A percentile compares a stretch with the other conserved stretches of the same genome.
phyloP scores from a whole-genome alignment of 768 basidiomycete species.

The Porpolomopsis calyptriformis region DNA sequence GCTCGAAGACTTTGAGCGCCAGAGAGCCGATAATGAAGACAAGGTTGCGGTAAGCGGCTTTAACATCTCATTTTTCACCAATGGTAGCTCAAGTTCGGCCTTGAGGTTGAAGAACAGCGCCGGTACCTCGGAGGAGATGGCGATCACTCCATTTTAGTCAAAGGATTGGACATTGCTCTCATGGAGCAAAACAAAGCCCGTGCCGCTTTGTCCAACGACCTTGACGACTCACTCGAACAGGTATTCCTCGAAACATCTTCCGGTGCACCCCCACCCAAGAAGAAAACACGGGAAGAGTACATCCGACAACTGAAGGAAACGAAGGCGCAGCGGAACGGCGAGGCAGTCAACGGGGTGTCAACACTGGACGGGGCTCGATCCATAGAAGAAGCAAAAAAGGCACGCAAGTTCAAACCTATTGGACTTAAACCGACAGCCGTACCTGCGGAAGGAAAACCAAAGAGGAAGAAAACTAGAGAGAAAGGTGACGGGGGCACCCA shows the following conservation, averaged over 20 bases:
- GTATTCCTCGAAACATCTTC: conserved; percentile 45
- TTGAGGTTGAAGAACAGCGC: conserved; percentile 65
- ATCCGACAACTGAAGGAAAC: conserved; percentile 63
- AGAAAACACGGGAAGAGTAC: conserved; percentile 72
- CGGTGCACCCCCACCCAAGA: conserved; percentile 30
- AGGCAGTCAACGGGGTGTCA: conserved; percentile 5
- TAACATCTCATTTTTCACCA: conserved; percentile 1
- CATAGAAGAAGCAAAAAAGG: conserved; percentile 36
- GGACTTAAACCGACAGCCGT: conserved; percentile 58
- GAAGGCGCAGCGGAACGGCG: conserved; percentile 22
- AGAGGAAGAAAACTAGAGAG: conserved; percentile 38
- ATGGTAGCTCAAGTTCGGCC: background rate
- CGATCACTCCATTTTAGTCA: conserved; percentile 78
- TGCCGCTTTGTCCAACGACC: conserved; percentile 42
- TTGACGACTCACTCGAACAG: conserved; percentile 75
- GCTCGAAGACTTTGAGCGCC: conserved; percentile 70
- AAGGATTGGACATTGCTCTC: conserved; percentile 80
- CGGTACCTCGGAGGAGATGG: conserved; percentile 77
- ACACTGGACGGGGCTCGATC: conserved; percentile 23
- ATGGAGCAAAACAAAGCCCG: conserved; percentile 77
- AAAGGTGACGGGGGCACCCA: conserved; percentile 36
- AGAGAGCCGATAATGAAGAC: conserved; percentile 45
- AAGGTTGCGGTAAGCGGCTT: conserved; percentile 41
- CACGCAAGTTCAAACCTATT: conserved; percentile 45
- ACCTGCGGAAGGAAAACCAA: conserved; percentile 25